These are phyloP conservation scores for Lolium rigidum DNA, from an alignment of 176 grass and related monocot genomes.

Conservation along the genomic window DNA sequence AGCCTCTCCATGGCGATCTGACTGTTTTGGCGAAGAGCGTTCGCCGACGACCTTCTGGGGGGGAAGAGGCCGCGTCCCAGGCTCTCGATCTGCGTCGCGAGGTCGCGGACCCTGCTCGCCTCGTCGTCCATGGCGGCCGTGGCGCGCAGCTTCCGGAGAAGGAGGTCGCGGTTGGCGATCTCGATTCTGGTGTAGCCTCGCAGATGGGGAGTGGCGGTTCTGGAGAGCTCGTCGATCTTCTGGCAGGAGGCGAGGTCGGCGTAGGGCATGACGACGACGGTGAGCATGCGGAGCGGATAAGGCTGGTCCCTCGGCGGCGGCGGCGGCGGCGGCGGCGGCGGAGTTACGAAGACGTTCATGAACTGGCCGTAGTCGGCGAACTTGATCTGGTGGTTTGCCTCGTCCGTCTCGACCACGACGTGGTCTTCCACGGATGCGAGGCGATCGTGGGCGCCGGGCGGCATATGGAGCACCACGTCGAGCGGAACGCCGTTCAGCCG, in stretches of 20 bases:
- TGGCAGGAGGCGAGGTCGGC: neutral
- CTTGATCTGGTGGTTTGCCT: neutral
- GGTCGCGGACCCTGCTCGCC: neutral
- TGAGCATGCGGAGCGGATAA: neutral
- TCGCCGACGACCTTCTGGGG: neutral
- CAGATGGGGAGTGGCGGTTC: neutral
- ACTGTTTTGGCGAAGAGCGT: neutral
- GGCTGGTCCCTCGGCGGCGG: neutral
- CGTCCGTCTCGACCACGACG: neutral
- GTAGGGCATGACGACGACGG: constrained; percentile 1
- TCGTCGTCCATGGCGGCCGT: neutral
- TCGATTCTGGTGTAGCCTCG: neutral
- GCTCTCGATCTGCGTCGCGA: neutral
- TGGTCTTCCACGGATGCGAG: neutral
- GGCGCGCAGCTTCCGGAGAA: neutral
- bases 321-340: neutral
- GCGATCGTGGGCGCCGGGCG: neutral
- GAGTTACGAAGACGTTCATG: neutral
- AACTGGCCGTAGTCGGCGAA: neutral
- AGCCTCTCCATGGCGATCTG: neutral
- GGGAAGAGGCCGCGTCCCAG: neutral
- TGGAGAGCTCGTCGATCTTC: neutral
- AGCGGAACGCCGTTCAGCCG: neutral
- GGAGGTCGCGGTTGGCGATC: neutral
- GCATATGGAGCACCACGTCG: neutral